These are phyloP conservation scores for Rhododendron simsii DNA, from an alignment of 148 eudicot genomes.

Conservation along the genomic window DNA sequence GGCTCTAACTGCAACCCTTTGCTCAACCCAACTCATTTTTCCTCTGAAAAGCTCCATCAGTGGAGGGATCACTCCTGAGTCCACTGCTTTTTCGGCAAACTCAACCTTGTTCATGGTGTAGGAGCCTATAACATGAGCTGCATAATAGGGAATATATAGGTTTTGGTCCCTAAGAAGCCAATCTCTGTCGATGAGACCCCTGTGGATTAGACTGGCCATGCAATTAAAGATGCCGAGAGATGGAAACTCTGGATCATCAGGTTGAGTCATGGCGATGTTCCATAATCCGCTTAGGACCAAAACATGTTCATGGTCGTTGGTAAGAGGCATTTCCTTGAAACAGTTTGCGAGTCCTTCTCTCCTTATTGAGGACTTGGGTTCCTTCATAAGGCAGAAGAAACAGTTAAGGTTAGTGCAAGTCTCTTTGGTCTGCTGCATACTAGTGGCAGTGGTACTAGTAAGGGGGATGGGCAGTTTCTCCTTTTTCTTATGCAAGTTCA, in stretches of 20 bases:
- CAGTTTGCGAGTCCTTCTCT: conserved; percentile 40
- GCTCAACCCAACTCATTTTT: conserved; percentile 75
- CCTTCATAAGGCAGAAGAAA: conserved; percentile 77
- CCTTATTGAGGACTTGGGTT: conserved; percentile 41
- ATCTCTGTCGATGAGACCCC: conserved; percentile 39
- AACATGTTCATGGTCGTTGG: conserved; percentile 48
- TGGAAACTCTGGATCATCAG: conserved; percentile 63
- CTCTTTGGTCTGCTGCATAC: neutral
- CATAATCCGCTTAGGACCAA: conserved; percentile 65
- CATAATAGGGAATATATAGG: conserved; percentile 79
- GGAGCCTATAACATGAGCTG: conserved; percentile 85
- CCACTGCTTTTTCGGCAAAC: conserved; percentile 47
- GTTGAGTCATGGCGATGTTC: conserved; percentile 69
- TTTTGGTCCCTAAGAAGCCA: conserved; percentile 69
- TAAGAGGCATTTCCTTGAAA: conserved; percentile 40
- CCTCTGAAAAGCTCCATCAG: conserved; percentile 70
- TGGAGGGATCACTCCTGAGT: conserved; percentile 63
- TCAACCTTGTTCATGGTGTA: conserved; percentile 63
- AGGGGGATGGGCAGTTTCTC: conserved; percentile 1
- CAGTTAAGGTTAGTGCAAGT: conserved; percentile 42
- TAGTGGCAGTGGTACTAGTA: neutral
- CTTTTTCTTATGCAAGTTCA: conserved; percentile 7
- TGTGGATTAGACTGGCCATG: conserved; percentile 54
- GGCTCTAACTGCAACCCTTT: conserved; percentile 78
- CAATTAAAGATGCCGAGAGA: conserved; percentile 71